These are phyloP conservation scores for Punctularia strigosozonata DNA, from an alignment of 768 basidiomycete genomes.

Conservation along the genomic window DNA sequence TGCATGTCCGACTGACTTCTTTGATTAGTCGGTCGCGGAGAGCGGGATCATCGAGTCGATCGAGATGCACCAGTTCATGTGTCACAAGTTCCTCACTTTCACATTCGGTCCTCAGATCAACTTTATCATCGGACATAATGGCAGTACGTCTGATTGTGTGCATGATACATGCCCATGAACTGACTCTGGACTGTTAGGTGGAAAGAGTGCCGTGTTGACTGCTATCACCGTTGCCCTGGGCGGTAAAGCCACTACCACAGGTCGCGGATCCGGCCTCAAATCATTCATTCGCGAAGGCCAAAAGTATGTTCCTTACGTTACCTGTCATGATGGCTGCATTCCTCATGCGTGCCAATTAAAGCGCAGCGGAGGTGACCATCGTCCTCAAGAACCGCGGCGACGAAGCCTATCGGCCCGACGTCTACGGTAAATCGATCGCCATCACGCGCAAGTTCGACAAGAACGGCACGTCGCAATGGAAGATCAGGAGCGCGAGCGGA, in stretches of 20 bases:
- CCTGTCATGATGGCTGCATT: slow-evolving; percentile 3
- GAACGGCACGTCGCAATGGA: slow-evolving; percentile 70
- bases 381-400: slow-evolving; percentile 82
- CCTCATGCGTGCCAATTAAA: slow-evolving; percentile 16
- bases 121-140: slow-evolving; percentile 94
- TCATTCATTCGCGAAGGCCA: slow-evolving; percentile 81
- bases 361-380: slow-evolving; percentile 67
- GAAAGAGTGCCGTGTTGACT: slow-evolving; percentile 89
- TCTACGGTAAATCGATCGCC: slow-evolving; percentile 80
- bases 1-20: background rate
- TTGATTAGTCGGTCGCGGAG: slow-evolving; percentile 62
- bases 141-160: slow-evolving; percentile 45
- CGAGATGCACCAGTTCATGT: slow-evolving; percentile 93
- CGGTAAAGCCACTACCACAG: slow-evolving; percentile 86
- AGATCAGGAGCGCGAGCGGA: slow-evolving; percentile 62
- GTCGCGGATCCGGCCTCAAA: slow-evolving; percentile 76
- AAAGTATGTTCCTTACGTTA: slow-evolving; percentile 33
- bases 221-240: slow-evolving; percentile 90
- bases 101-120: slow-evolving; percentile 90
- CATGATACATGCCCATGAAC: background rate
- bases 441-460: slow-evolving; percentile 74
- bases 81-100: slow-evolving; percentile 76
- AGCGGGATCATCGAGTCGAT: slow-evolving; percentile 81
- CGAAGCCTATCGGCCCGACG: slow-evolving; percentile 74
- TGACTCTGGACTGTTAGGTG: slow-evolving; percentile 38